These are phyloP conservation scores for Eragrostis tef DNA, from an alignment of 202 grass and related monocot species.

Conservation along the genomic window DNA sequence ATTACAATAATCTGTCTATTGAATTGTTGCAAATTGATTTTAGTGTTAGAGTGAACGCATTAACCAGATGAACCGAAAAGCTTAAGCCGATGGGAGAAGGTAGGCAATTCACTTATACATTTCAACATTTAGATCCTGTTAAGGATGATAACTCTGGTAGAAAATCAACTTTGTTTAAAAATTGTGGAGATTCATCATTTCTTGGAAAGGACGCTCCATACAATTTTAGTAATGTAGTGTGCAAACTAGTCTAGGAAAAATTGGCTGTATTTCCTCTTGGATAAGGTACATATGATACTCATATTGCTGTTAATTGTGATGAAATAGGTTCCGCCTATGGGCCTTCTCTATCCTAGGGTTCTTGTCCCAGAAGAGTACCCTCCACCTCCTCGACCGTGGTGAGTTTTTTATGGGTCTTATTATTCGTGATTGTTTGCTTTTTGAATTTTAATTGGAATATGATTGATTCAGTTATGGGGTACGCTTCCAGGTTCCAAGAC, in stretches of 20 bases:
- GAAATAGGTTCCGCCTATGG: slow-evolving; percentile 94
- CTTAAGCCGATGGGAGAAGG: no score
- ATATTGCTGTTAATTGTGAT: slow-evolving; percentile 32
- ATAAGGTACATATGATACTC: slow-evolving; percentile 15
- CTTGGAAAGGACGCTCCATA: background rate
- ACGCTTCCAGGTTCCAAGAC: slow-evolving; percentile 79
- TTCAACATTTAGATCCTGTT: background rate
- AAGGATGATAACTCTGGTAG: no score
- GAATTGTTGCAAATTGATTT: background rate
- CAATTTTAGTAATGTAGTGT: slow-evolving; percentile 14
- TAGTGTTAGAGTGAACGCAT: no score
- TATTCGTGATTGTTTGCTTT: background rate
- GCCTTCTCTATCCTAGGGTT: slow-evolving; percentile 88
- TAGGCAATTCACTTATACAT: no score
- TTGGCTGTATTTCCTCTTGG: slow-evolving; percentile 1
- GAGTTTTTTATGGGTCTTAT: slow-evolving; percentile 36
- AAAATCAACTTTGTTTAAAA: background rate
- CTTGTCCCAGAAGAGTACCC: slow-evolving; percentile 86
- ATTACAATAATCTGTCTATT: background rate
- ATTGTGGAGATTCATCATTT: background rate
- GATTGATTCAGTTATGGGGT: slow-evolving; percentile 33
- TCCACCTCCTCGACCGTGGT: slow-evolving; percentile 85
- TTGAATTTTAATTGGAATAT: slow-evolving; percentile 13
- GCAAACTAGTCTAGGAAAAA: background rate
- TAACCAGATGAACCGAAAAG: no score